phyloP scores from a whole-genome alignment of 768 basidiomycete species.

The Boletus speciosus region DNA sequence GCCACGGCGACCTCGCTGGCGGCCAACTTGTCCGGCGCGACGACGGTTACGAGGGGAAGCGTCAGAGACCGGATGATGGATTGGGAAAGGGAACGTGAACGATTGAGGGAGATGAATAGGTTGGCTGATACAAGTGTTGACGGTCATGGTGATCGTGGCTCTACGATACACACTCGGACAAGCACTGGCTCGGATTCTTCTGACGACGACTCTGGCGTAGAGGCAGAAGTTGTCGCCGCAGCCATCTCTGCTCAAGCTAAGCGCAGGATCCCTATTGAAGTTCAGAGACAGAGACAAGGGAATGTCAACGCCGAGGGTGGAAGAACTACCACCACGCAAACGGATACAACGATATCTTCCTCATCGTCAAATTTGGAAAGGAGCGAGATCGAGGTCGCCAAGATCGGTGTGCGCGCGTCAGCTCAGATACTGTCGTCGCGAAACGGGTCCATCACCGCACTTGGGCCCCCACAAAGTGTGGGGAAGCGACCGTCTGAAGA shows the following conservation, averaged over 20 bases:
- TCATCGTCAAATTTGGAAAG: slow-evolving; percentile 23
- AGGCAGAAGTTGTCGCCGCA: slow-evolving; percentile 27
- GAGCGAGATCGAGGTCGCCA: slow-evolving; percentile 31
- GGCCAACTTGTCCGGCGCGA: slow-evolving; percentile 16
- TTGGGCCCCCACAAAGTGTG: slow-evolving; percentile 8
- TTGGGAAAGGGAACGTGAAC: slow-evolving; percentile 71
- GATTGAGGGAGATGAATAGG: slow-evolving; percentile 65
- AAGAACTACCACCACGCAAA: slow-evolving; percentile 9
- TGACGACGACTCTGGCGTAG: slow-evolving; percentile 25
- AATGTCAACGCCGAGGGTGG: background rate
- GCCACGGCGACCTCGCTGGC: slow-evolving; percentile 7
- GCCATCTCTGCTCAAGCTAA: slow-evolving; percentile 11
- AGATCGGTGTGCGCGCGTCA: slow-evolving; percentile 25
- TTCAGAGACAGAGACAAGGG: slow-evolving; percentile 1
- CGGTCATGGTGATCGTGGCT: slow-evolving; percentile 37
- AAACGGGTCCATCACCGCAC: slow-evolving; percentile 21
- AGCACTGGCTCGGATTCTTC: slow-evolving; percentile 17
- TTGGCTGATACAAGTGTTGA: slow-evolving; percentile 52
- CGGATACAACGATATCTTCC: slow-evolving; percentile 16
- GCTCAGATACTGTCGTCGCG: slow-evolving; percentile 27
- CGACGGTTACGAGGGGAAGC: slow-evolving; percentile 26
- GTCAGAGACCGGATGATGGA: slow-evolving; percentile 64
- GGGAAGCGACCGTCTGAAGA: slow-evolving; percentile 9
- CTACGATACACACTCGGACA: slow-evolving; percentile 18
- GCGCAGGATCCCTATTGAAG: background rate